Conservation (phyloP, 75 land plant genomes). For the Chamaecyparis obtusa region DNA sequence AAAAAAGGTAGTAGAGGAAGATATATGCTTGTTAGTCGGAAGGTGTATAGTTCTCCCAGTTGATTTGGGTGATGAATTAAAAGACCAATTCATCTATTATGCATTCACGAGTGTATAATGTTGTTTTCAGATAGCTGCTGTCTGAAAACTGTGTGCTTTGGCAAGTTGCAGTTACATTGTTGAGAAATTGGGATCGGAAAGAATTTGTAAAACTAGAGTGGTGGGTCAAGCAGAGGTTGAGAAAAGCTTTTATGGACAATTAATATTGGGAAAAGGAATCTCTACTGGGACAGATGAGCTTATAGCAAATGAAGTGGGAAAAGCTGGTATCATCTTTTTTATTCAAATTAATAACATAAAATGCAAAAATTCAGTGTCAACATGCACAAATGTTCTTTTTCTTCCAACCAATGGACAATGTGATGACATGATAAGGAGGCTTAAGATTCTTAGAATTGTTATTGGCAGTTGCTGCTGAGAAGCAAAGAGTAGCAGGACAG, state of each 20-base stretch:
- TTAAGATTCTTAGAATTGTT: slow-evolving; percentile 1
- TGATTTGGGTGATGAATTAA: not conserved
- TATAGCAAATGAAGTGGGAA: slow-evolving; percentile 63
- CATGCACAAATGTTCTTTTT: not conserved
- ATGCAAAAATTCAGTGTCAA: not conserved
- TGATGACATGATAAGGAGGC: not conserved
- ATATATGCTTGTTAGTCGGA: too few relatives aligned
- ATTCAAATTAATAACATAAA: not conserved
- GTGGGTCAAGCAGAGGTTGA: slow-evolving; percentile 80
- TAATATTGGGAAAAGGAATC: slow-evolving; percentile 62
- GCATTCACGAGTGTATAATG: not conserved
- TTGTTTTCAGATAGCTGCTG: not conserved
- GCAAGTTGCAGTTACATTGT: slow-evolving; percentile 49
- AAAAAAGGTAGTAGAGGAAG: too few relatives aligned
- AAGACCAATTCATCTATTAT: not conserved
- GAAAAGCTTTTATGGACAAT: slow-evolving; percentile 75
- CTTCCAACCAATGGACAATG: not conserved
- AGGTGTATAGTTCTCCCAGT: too few relatives aligned
- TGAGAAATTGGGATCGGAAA: slow-evolving; percentile 65
- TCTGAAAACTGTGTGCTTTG: not conserved
- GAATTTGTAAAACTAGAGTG: slow-evolving; percentile 52
- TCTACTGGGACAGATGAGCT: slow-evolving; percentile 65
- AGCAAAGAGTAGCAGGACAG: slow-evolving; percentile 83
- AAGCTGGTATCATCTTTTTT: slow-evolving; percentile 58
- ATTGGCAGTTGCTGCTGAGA: slow-evolving; percentile 73